A percentile compares a stretch with the other conserved stretches of the same genome.
Evolutionary conservation across 2,329 filamentous ascomycete genomes (phyloP).

Genomic region (Coniochaeta sp.): DNA sequence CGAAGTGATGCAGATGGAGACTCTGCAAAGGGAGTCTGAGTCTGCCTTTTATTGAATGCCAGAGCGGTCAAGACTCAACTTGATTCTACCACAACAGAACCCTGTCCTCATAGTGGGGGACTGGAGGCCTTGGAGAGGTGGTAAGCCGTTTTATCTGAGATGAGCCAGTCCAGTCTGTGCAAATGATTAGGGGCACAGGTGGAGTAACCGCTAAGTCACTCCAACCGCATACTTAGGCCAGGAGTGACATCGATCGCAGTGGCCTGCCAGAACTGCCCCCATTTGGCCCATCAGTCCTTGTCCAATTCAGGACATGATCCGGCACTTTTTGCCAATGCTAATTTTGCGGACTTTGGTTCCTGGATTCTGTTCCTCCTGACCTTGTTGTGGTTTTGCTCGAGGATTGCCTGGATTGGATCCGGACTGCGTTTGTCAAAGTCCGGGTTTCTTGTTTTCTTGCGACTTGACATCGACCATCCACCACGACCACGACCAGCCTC

Average conservation of each 20-base stretch:
- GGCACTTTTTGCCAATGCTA: slow-evolving; percentile 1
- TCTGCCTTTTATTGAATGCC: neutral
- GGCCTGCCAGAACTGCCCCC: too few species aligned
- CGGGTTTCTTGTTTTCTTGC: neutral
- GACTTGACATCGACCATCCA: neutral
- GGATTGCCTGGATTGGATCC: too few species aligned
- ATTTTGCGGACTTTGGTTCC: neutral
- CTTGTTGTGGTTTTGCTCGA: neutral
- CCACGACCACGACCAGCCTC: neutral
- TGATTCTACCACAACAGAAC: neutral
- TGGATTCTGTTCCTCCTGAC: neutral
- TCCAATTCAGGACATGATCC: neutral
- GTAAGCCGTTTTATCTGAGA: slow-evolving; percentile 3
- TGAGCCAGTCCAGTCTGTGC: neutral
- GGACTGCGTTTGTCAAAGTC: neutral
- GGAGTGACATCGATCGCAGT: neutral
- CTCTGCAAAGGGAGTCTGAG: neutral
- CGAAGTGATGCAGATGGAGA: neutral
- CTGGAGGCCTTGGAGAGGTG: neutral
- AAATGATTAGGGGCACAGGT: neutral
- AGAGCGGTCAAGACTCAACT: neutral
- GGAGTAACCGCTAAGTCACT: neutral
- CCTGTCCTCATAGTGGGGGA: neutral
- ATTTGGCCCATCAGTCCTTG: too few species aligned
- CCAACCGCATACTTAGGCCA: neutral